Evolutionary conservation across 192 early-diverging fungal genomes (phyloP).

Genomic region (Podila horticola): DNA sequence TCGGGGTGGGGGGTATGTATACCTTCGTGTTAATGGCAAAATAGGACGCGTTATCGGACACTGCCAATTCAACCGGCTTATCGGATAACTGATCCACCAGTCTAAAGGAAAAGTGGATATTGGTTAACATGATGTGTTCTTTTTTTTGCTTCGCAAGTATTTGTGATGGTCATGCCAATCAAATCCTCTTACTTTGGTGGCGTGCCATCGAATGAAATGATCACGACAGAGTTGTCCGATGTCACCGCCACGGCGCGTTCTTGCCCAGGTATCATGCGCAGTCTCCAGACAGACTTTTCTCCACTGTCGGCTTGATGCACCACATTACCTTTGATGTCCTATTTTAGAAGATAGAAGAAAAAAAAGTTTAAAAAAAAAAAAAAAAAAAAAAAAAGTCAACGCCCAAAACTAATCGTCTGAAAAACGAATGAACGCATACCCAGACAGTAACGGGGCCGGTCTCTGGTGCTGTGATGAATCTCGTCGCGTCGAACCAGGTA

Average conservation of each 20-base stretch:
- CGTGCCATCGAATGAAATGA: conserved; percentile 15
- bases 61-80: neutral
- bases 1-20: neutral
- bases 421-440: conserved; percentile 4
- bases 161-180: no score
- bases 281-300: neutral
- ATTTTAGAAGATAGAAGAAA: neutral
- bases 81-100: conserved; percentile 16
- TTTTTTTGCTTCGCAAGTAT: neutral
- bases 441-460: conserved; percentile 11
- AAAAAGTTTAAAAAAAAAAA: neutral
- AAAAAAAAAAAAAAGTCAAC: no score
- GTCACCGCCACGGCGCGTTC: conserved; percentile 17
- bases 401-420: neutral
- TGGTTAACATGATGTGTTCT: neutral
- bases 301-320: conserved; percentile 8
- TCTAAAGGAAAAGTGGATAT: neutral
- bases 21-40: conserved; percentile 14
- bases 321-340: conserved; percentile 36
- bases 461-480: conserved; percentile 21
- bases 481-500: conserved; percentile 34
- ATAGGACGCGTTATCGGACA: conserved; percentile 27
- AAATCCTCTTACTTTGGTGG: conserved; percentile 18
- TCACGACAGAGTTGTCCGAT: neutral
- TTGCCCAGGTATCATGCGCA: conserved; percentile 31